Percentiles rank a stretch among this genome's conserved stretches.
These are phyloP conservation scores for Alternaria brassicicola DNA, from an alignment of 2,329 filamentous ascomycete genomes.

Conservation along the genomic window DNA sequence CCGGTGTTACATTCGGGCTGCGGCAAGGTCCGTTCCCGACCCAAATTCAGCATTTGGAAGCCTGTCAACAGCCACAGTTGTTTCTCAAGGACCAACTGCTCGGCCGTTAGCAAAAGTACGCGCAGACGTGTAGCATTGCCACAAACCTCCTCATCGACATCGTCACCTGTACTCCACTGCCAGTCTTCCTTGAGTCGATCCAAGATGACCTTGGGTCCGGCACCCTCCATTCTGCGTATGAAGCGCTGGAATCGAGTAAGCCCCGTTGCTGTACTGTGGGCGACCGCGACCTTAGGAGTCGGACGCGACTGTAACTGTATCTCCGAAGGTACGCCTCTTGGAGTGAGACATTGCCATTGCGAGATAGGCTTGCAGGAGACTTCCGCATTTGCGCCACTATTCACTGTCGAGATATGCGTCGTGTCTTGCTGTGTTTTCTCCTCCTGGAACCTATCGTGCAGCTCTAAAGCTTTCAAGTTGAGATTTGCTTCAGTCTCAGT, in stretches of 20 bases:
- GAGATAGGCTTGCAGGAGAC: slow-evolving; percentile 38
- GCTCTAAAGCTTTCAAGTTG: slow-evolving; percentile 29
- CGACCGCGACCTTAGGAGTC: slow-evolving; percentile 16
- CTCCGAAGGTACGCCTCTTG: slow-evolving; percentile 24
- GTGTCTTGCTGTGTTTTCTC: slow-evolving; percentile 1
- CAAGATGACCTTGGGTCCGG: slow-evolving; percentile 60
- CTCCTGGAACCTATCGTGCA: slow-evolving; percentile 21
- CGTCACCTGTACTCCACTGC: slow-evolving; percentile 48
- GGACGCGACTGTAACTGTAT: slow-evolving; percentile 25
- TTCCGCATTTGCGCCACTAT: slow-evolving; percentile 17
- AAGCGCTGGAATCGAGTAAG: slow-evolving; percentile 58
- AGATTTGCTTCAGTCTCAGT: slow-evolving; percentile 27
- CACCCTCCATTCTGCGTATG: slow-evolving; percentile 62
- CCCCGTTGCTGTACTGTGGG: slow-evolving; percentile 31
- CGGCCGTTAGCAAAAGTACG: slow-evolving; percentile 1
- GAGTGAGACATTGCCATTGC: slow-evolving; percentile 43
- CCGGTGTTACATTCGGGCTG: slow-evolving; percentile 39
- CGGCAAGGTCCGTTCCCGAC: slow-evolving; percentile 28
- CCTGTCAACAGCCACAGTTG: slow-evolving; percentile 68
- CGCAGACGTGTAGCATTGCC: neutral
- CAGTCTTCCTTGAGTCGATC: slow-evolving; percentile 60
- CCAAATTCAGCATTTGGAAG: slow-evolving; percentile 51
- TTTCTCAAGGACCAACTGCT: slow-evolving; percentile 57
- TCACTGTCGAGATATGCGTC: slow-evolving; percentile 17
- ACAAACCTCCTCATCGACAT: slow-evolving; percentile 53